Conservation (phyloP, 495 filamentous ascomycete species). For the Aspergillus hancockii region DNA sequence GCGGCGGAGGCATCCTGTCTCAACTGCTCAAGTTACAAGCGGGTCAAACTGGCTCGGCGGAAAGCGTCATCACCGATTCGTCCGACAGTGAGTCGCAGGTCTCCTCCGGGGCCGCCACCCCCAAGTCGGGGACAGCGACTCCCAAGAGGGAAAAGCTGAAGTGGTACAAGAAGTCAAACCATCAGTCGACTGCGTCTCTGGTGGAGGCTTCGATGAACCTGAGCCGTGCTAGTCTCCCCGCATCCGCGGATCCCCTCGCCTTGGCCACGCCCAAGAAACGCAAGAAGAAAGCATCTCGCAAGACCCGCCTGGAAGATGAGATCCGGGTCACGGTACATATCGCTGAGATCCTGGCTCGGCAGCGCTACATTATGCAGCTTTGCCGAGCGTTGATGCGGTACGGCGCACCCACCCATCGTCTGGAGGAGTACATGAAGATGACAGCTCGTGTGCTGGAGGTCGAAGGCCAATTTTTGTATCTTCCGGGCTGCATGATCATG, state of each 20-base stretch:
- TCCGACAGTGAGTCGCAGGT: conserved; percentile 41
- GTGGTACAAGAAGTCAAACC: conserved; percentile 63
- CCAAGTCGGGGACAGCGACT: conserved; percentile 42
- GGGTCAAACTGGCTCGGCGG: conserved; percentile 26
- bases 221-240: conserved; percentile 36
- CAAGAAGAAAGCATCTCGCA: conserved; percentile 34
- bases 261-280: conserved; percentile 32
- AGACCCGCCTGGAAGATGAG: conserved; percentile 61
- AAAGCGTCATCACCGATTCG: conserved; percentile 42
- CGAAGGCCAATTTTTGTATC: conserved; percentile 87
- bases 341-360: conserved; percentile 79
- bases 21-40: conserved; percentile 44
- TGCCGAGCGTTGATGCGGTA: conserved; percentile 87
- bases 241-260: conserved; percentile 29
- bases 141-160: conserved; percentile 59
- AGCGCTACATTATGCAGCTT: conserved; percentile 83
- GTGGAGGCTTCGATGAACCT: conserved; percentile 53
- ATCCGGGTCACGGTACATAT: conserved; percentile 83
- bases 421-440: conserved; percentile 92
- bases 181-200: conserved; percentile 45
- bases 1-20: conserved; percentile 42
- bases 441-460: conserved; percentile 85
- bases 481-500: conserved; percentile 94
- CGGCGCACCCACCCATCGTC: conserved; percentile 74
- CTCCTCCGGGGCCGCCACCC: conserved; percentile 40